These are phyloP conservation scores for Tulasnella sp. DNA, from an alignment of 768 basidiomycete species.

Conservation along the genomic window DNA sequence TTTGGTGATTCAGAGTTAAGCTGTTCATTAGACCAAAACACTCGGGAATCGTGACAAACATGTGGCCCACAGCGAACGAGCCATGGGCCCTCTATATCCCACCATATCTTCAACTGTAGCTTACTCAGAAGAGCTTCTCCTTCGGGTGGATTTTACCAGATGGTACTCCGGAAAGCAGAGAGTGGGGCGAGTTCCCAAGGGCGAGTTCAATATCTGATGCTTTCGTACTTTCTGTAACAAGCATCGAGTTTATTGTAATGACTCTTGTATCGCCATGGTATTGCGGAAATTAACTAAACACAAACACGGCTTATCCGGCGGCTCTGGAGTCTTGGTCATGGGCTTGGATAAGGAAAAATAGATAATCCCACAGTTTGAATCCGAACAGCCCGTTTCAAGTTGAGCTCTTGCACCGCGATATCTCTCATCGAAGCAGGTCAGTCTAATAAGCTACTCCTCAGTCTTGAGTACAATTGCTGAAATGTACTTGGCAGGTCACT, in stretches of 20 bases:
- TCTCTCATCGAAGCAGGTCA: not conserved
- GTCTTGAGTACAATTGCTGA: not conserved
- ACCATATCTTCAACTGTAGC: not conserved
- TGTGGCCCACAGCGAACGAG: not conserved
- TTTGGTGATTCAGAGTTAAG: not conserved
- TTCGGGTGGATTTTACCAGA: not conserved
- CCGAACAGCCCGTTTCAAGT: not conserved
- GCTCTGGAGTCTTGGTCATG: not conserved
- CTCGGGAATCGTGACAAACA: not conserved
- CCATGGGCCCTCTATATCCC: not conserved
- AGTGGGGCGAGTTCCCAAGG: not conserved
- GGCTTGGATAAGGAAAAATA: not conserved
- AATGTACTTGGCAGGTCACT: not conserved
- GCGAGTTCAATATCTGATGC: not conserved
- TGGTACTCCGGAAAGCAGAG: not conserved
- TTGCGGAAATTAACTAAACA: no score
- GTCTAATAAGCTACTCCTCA: not conserved
- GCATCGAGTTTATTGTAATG: not conserved
- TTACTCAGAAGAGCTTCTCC: not conserved
- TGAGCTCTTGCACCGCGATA: not conserved
- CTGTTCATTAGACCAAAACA: not conserved
- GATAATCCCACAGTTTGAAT: not conserved
- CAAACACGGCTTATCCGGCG: not conserved
- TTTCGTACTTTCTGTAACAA: not conserved
- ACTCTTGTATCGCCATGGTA: not conserved